Evolutionary conservation across 768 basidiomycete genomes (phyloP), one percentile per base, ranked within the genome.

Genomic region (Tulasnella sp.): DNA sequence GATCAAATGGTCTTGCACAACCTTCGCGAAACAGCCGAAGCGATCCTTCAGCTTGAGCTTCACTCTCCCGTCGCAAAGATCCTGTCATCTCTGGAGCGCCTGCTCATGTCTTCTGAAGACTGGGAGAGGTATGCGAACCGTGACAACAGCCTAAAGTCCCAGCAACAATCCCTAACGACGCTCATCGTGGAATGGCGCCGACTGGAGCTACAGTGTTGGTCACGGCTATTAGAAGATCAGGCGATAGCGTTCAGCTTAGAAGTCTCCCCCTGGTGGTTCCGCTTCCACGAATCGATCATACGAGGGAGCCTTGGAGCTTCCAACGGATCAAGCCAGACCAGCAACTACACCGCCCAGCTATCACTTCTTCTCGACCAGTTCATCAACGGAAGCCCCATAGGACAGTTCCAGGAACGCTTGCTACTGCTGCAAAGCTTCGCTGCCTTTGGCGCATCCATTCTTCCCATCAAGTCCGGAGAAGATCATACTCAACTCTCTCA

Each of bases 1-100:
- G 94, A 98, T 63, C 96, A 99, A 69, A 92, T 93, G 85, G 89
- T 97, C 8, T 75, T 96, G n/a, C 87, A 85, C 27, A 84, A 94
- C 68, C 77, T 99, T 34, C 73, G 75, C 34, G 78, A 78, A 58
- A 83, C 85, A 30, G 92, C 86, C 65, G 76, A 84, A 42, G 69
- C 74, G 7, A 76, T 92, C 60, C 72, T 92, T 43, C 66, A 72
- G 0, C 72, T 92, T 21, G 73, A 78, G 50, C 71, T 87, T 19
- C 73, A 77, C 38, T 83, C 81, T 63, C 83, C 96, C 0, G 73
- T 96, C 8, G 91, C 94, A 4, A 87, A 83, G 67, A 71, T 93
- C 11, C 75, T 99, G 30, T 78, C 88, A 0, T 82, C 83, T 4
- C 68, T 97, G 44, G 96, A 99, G 67, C 86, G 87, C 63, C 74